A percentile compares a stretch with the other conserved stretches of the same genome.
Evolutionary conservation across 306 rosid species (phyloP).

Genomic region (Urtica urens): DNA sequence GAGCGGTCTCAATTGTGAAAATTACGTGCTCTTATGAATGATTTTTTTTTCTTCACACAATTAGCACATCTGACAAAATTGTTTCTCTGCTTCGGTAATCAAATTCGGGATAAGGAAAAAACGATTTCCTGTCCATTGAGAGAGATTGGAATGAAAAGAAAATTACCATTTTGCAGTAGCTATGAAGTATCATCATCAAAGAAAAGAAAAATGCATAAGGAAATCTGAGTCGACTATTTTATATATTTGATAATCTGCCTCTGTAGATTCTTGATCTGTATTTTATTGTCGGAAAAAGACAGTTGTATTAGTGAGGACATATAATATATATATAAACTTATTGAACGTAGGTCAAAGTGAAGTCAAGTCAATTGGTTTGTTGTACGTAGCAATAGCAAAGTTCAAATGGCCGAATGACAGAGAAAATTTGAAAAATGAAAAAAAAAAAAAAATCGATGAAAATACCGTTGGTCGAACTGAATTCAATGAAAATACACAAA

Average conservation of each 20-base stretch:
- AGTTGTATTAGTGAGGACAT: no score
- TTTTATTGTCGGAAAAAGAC: no score
- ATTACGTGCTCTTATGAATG: background rate
- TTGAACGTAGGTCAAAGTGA: no score
- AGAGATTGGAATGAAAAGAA: background rate
- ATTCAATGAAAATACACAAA: no score
- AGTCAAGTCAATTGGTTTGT: no score
- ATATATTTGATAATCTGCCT: no score
- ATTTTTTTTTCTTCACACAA: conserved; percentile 1
- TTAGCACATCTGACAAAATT: conserved; percentile 10
- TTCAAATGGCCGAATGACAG: no score
- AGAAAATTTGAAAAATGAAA: no score
- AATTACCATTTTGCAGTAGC: background rate
- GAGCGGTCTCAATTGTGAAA: conserved; percentile 51
- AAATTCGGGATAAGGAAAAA: background rate
- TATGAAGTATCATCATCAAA: background rate
- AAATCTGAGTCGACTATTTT: background rate
- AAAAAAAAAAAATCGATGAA: no score
- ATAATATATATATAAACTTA: no score
- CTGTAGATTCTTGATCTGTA: background rate
- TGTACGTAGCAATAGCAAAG: no score
- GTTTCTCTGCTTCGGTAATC: background rate
- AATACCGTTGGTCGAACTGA: no score
- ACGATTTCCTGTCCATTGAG: background rate
- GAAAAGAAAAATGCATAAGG: background rate